These are phyloP conservation scores for Roridomyces roridus DNA, from an alignment of 768 basidiomycete species.

Conservation along the genomic window DNA sequence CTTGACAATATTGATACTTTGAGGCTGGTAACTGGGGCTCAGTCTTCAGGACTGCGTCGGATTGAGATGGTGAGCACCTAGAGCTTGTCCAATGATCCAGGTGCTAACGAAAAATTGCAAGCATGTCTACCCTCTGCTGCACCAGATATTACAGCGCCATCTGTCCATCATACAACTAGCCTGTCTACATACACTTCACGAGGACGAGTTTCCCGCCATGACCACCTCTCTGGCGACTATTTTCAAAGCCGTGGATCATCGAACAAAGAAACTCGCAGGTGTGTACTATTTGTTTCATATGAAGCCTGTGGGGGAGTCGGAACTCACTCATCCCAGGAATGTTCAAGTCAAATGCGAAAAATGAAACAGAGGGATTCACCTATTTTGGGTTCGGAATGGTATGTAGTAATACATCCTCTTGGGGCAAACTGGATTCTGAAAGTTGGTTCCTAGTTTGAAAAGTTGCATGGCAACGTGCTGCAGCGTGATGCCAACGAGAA, in stretches of 20 bases:
- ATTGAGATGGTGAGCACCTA: background rate
- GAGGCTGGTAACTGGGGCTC: slow-evolving; percentile 16
- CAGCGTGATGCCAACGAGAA: too few species aligned
- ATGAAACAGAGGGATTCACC: slow-evolving; percentile 10
- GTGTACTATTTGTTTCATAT: too few species aligned
- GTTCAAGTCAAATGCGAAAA: background rate
- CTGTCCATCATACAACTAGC: slow-evolving; percentile 23
- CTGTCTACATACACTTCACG: slow-evolving; percentile 5
- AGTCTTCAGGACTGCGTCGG: slow-evolving; percentile 11
- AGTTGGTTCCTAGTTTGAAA: slow-evolving; percentile 4
- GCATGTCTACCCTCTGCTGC: slow-evolving; percentile 20
- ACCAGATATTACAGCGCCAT: slow-evolving; percentile 16
- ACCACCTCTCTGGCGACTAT: slow-evolving; percentile 7
- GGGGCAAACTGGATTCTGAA: background rate
- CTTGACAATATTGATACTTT: slow-evolving; percentile 24
- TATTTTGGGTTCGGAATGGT: slow-evolving; percentile 24
- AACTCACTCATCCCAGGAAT: slow-evolving; percentile 2
- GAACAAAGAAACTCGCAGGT: slow-evolving; percentile 14
- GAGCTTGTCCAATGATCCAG: background rate
- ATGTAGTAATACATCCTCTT: background rate
- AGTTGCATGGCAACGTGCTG: background rate
- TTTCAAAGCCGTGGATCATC: slow-evolving; percentile 19
- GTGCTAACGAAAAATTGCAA: background rate
- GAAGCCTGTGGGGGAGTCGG: too few species aligned
- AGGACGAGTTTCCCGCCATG: slow-evolving; percentile 14